These are phyloP conservation scores for Lupinus albus DNA, from an alignment of 306 rosid species.

Conservation along the genomic window DNA sequence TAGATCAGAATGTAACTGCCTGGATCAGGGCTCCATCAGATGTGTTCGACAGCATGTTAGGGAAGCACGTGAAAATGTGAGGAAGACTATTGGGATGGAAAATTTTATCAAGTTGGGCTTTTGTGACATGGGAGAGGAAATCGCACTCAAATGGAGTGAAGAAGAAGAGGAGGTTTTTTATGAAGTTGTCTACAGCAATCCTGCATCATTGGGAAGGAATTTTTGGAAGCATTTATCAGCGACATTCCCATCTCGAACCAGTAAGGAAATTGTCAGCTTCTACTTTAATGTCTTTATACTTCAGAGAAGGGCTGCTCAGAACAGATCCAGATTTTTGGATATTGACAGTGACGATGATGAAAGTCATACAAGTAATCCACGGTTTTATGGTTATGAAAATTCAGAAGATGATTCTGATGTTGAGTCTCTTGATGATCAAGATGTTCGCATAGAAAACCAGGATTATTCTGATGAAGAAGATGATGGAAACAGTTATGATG, in stretches of 20 bases:
- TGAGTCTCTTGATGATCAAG: conserved; percentile 51
- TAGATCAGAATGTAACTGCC: conserved; percentile 48
- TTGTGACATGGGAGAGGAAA: conserved; percentile 56
- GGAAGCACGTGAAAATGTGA: conserved; percentile 50
- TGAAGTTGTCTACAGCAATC: conserved; percentile 56
- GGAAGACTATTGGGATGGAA: conserved; percentile 48
- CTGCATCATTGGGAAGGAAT: conserved; percentile 54
- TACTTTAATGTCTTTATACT: conserved; percentile 65
- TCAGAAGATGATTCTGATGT: conserved; percentile 60
- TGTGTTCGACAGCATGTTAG: conserved; percentile 54
- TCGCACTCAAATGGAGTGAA: conserved; percentile 54
- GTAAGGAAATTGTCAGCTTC: conserved; percentile 52
- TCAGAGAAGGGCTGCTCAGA: conserved; percentile 55
- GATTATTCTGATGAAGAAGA: conserved; percentile 51
- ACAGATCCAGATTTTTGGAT: conserved; percentile 48
- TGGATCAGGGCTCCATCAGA: conserved; percentile 49
- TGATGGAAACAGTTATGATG: conserved; percentile 40
- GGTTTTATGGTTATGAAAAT: conserved; percentile 31
- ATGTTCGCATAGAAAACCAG: conserved; percentile 34
- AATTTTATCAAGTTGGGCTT: conserved; percentile 60
- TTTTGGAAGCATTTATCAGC: conserved; percentile 57
- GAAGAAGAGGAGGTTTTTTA: conserved; percentile 56
- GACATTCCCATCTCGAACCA: conserved; percentile 49
- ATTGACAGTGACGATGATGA: conserved; percentile 72
- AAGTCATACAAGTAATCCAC: conserved; percentile 42